Evolutionary conservation across 495 filamentous ascomycete species (phyloP).

Genomic region (Cairneyella variabilis): DNA sequence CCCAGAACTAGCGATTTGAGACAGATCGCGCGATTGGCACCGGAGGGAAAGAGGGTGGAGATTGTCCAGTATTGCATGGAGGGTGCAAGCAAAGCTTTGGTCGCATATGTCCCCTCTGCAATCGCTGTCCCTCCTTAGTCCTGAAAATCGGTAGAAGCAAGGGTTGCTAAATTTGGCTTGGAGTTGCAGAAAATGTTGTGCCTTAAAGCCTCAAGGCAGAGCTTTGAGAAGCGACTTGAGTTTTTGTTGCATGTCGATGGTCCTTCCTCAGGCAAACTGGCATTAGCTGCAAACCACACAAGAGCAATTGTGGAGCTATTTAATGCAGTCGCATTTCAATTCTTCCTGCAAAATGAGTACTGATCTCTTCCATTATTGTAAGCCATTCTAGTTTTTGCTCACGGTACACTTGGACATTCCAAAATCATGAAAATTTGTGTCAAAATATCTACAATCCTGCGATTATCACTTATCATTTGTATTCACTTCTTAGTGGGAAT

Average conservation of each 20-base stretch:
- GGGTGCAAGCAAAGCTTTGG: constrained; percentile 78
- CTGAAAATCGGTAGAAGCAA: neutral
- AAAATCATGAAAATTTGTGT: too few relatives aligned
- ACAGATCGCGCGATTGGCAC: constrained; percentile 64
- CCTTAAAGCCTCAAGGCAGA: constrained; percentile 17
- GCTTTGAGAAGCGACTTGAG: neutral
- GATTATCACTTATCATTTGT: too few relatives aligned
- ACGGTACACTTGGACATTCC: too few relatives aligned
- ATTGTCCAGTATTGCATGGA: constrained; percentile 90
- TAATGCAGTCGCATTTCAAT: neutral
- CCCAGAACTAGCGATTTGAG: constrained; percentile 82
- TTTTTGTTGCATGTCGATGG: constrained; percentile 22
- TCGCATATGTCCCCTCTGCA: constrained; percentile 47
- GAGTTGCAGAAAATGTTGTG: constrained; percentile 5
- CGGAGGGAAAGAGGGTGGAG: constrained; percentile 51
- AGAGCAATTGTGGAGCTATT: constrained; percentile 4
- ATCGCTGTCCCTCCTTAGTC: neutral
- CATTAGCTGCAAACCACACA: constrained; percentile 2
- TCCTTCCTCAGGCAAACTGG: constrained; percentile 17
- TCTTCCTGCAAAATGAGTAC: too few relatives aligned
- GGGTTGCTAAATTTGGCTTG: neutral
- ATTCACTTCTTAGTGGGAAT: too few relatives aligned
- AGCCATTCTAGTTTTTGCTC: too few relatives aligned
- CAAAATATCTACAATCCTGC: too few relatives aligned
- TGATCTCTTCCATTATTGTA: too few relatives aligned